Percentiles rank a stretch among this genome's conserved stretches.
Evolutionary conservation across 2,329 filamentous ascomycete genomes (phyloP).

Genomic region (Neofusicoccum sp.): DNA sequence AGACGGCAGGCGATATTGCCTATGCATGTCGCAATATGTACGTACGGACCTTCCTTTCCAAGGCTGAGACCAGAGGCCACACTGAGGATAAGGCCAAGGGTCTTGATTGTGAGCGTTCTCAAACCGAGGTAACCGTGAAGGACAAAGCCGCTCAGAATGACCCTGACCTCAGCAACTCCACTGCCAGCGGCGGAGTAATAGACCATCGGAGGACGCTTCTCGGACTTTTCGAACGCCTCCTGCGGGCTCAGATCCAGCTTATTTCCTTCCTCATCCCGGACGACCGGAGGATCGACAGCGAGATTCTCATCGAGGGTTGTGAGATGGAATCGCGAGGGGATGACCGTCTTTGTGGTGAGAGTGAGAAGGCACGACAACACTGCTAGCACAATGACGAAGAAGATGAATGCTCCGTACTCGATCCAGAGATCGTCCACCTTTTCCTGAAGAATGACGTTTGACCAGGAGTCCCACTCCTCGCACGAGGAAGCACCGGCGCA

Average conservation of each 20-base stretch:
- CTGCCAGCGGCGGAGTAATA: conserved; percentile 96
- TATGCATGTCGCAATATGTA: conserved; percentile 94
- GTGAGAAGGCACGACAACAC: conserved; percentile 74
- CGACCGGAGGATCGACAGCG: conserved; percentile 55
- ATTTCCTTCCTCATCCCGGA: conserved; percentile 41
- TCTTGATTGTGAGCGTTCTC: conserved; percentile 83
- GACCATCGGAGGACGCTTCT: conserved; percentile 67
- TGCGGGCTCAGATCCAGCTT: conserved; percentile 44
- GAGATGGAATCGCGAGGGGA: conserved; percentile 83
- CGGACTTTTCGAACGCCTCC: conserved; percentile 38
- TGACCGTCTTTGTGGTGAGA: conserved; percentile 86
- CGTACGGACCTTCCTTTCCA: conserved; percentile 92
- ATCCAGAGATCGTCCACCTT: conserved; percentile 56
- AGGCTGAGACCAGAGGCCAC: conserved; percentile 90
- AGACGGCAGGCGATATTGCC: conserved; percentile 93
- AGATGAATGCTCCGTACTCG: conserved; percentile 75
- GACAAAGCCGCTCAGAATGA: conserved; percentile 97
- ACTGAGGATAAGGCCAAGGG: conserved; percentile 76
- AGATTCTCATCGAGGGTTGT: conserved; percentile 92
- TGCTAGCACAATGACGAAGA: conserved; percentile 68
- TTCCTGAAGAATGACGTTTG: conserved; percentile 55
- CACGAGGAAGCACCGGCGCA: conserved; percentile 58
- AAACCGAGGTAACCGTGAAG: conserved; percentile 91
- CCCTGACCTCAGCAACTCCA: conserved; percentile 94
- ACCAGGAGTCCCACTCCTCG: conserved; percentile 63